phyloP scores from a whole-genome alignment of 1,284 basidiomycete genomes.

The Coniferiporia weirii region DNA sequence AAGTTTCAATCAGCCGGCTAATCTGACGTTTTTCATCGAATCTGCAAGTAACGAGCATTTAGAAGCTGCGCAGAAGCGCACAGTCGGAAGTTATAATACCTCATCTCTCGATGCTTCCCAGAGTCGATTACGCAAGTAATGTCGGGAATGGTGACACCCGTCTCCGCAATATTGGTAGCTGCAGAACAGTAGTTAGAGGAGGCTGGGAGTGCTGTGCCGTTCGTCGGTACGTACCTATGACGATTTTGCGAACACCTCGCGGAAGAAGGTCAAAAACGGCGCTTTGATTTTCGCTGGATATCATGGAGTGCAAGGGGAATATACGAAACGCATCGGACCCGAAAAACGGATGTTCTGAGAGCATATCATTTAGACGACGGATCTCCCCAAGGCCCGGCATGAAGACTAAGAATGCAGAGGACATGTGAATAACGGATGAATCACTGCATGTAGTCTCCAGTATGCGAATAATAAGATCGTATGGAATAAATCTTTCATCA shows the following conservation, averaged over 20 bases:
- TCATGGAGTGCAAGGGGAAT: slow-evolving; percentile 90
- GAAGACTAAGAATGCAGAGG: slow-evolving; percentile 85
- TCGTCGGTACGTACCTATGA: slow-evolving; percentile 58
- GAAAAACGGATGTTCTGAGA: slow-evolving; percentile 75
- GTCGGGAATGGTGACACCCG: slow-evolving; percentile 97
- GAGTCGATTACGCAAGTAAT: slow-evolving; percentile 97
- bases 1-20: slow-evolving; percentile 89
- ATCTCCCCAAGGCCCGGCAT: slow-evolving; percentile 94
- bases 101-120: slow-evolving; percentile 92
- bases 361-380: slow-evolving; percentile 78
- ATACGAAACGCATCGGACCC: slow-evolving; percentile 70
- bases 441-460: slow-evolving; percentile 84
- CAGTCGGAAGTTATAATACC: slow-evolving; percentile 36
- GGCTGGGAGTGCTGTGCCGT: neutral
- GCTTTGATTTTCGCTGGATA: slow-evolving; percentile 86
- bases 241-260: slow-evolving; percentile 80
- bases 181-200: slow-evolving; percentile 9
- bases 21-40: slow-evolving; percentile 98
- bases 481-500: slow-evolving; percentile 87
- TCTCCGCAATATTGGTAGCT: slow-evolving; percentile 85
- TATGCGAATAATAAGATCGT: slow-evolving; percentile 83
- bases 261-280: slow-evolving; percentile 89
- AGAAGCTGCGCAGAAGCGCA: slow-evolving; percentile 9
- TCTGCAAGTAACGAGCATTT: slow-evolving; percentile 33
- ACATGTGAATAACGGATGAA: slow-evolving; percentile 50